Base-by-base conservation (phyloP, 192 early-diverging fungal genomes). In the Podila clonocystis region DNA sequence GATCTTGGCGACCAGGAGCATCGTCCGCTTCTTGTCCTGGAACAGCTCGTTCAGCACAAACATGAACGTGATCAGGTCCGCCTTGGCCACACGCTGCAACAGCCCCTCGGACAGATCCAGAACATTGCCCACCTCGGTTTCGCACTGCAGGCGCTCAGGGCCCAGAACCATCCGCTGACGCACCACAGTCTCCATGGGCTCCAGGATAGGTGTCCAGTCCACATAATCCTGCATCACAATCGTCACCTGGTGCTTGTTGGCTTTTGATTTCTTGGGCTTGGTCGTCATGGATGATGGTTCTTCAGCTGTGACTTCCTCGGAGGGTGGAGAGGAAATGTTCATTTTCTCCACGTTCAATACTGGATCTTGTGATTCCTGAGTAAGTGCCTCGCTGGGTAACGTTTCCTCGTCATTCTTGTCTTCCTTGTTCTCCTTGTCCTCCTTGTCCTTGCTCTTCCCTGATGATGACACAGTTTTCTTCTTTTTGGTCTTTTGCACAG, bases 1-100 rank as follows among this genome's bases (percentile, higher is more conserved):
- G 30, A 98, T 72, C 13, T 83, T 78, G 41, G 90, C 90, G 49
- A 98, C 89, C 68, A 98, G 86, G 50, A 82, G 77, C 85, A 95
- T 95, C 57, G 95, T 93, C 22, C 86, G 74, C 38, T 72, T 73
- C 74, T 97, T 97, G 70, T 90, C 88, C 71, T 85, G 85, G 80
- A 98, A 93, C 20, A 98, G 82, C 73, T 98, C 97, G 74, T 97
- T 97, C 86, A 98, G 86, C 1, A 97, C 88, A 89, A 97, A 98
- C 87, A 96, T 91, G 38, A 93, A 90, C 3, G 96, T 97, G 24
- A 96, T 91, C 52, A 97, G 69, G 68, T 90, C 82, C 4, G 94
- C 89, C 26, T 83, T 65, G 4, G 84, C 72, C 7, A 97, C 86
- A 6, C 73, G 61, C 19, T 68, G 34, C 62, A 88, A 74, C 0